These are phyloP conservation scores for Pythium dissimile DNA, from an alignment of 352 stramenopile species.

Conservation along the genomic window DNA sequence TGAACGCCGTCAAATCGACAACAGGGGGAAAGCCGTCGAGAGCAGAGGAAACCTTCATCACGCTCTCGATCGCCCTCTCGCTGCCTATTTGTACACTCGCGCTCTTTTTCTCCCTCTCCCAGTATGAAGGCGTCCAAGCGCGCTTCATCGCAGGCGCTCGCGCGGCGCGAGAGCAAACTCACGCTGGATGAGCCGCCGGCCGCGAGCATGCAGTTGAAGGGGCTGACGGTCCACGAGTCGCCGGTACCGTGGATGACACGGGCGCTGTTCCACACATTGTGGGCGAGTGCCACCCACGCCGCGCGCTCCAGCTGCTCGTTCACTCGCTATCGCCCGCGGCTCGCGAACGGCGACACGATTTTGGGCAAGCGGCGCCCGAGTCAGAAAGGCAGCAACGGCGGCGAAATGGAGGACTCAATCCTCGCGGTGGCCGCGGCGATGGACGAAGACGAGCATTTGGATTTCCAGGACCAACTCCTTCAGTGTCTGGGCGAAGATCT, in stretches of 20 bases:
- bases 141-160: not conserved
- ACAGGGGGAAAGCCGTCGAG: too few species aligned
- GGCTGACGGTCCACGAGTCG: not conserved
- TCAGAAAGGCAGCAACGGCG: not conserved
- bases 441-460: conserved; percentile 25
- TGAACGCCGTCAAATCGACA: too few species aligned
- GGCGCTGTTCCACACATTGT: conserved; percentile 66
- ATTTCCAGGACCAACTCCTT: conserved; percentile 54
- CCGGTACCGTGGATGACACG: conserved; percentile 56
- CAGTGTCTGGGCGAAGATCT: conserved; percentile 49
- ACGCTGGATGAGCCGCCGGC: conserved; percentile 45
- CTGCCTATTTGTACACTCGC: too few species aligned
- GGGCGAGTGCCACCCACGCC: conserved; percentile 48
- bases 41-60: too few species aligned
- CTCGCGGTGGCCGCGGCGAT: conserved; percentile 18
- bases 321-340: conserved; percentile 26
- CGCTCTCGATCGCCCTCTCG: not conserved
- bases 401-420: conserved; percentile 18
- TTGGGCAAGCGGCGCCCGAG: conserved; percentile 4
- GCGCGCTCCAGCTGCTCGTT: conserved; percentile 62
- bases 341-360: conserved; percentile 18
- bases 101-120: not conserved
- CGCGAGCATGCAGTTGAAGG: conserved; percentile 14
- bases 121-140: not conserved
- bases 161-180: conserved; percentile 62